Conservation (phyloP, 2,329 filamentous ascomycete species). For the Alternaria rosae region DNA sequence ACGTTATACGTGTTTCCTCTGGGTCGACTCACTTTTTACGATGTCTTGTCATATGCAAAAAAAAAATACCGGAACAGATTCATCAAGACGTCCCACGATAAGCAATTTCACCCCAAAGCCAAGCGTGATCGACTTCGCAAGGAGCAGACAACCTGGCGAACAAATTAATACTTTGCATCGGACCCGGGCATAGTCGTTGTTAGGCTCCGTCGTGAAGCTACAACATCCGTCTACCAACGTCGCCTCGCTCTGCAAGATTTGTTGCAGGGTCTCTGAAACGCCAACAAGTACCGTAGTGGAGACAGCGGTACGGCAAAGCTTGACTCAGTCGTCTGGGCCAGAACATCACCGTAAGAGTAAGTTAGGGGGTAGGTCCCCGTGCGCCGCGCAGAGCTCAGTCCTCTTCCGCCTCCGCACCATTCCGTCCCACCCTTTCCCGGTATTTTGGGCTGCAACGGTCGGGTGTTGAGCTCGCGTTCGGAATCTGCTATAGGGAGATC, state of each 20-base stretch:
- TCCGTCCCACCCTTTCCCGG: slow-evolving; percentile 6
- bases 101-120: neutral
- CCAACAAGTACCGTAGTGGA: neutral
- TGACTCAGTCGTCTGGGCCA: neutral
- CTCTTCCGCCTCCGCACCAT: slow-evolving; percentile 3
- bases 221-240: neutral
- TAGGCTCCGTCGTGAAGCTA: neutral
- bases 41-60: neutral
- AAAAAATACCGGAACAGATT: neutral
- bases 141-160: neutral
- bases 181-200: neutral
- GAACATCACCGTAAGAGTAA: slow-evolving; percentile 1
- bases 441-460: neutral
- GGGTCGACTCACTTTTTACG: neutral
- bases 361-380: neutral
- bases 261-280: neutral
- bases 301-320: neutral
- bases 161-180: neutral
- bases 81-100: neutral
- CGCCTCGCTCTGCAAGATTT: neutral
- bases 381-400: neutral
- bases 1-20: neutral
- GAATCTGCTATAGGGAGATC: neutral
- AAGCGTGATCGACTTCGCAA: neutral
- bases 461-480: neutral